Conservation (phyloP, 306 rosid genomes). For the Betula pendula region DNA sequence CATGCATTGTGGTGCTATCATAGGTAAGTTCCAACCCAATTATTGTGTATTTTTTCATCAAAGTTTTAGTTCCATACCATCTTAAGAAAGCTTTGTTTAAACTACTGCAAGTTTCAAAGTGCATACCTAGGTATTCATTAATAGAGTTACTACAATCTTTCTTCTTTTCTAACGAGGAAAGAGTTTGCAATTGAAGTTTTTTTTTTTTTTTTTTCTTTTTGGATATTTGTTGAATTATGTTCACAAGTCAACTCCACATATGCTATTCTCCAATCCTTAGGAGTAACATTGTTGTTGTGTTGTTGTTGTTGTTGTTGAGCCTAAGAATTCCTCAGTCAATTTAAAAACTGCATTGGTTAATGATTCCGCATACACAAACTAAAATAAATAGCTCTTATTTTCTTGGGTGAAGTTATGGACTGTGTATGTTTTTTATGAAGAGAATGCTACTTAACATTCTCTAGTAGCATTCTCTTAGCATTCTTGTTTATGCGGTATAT, state of each 20-base stretch:
- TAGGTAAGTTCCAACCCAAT: slow-evolving; percentile 50
- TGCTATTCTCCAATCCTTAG: not conserved
- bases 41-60: not conserved
- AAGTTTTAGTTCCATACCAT: not conserved
- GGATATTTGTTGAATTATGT: not conserved
- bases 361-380: not conserved
- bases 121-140: not conserved
- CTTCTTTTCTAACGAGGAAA: not conserved
- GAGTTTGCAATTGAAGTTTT: not conserved
- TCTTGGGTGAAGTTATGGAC: not conserved
- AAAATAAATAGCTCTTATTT: not conserved
- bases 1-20: slow-evolving; percentile 95
- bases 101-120: slow-evolving; percentile 9
- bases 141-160: not conserved
- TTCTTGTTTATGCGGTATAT: no score
- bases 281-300: not conserved
- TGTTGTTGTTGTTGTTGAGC: not conserved
- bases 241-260: not conserved
- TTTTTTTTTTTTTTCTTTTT: not conserved
- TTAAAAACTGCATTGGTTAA: not conserved
- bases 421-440: not conserved
- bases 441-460: no score
- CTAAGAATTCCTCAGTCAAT: not conserved
- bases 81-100: slow-evolving; percentile 2
- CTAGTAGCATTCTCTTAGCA: no score